Evolutionary conservation across 345 rosid species (phyloP).

Genomic region (Gossypium turneri): DNA sequence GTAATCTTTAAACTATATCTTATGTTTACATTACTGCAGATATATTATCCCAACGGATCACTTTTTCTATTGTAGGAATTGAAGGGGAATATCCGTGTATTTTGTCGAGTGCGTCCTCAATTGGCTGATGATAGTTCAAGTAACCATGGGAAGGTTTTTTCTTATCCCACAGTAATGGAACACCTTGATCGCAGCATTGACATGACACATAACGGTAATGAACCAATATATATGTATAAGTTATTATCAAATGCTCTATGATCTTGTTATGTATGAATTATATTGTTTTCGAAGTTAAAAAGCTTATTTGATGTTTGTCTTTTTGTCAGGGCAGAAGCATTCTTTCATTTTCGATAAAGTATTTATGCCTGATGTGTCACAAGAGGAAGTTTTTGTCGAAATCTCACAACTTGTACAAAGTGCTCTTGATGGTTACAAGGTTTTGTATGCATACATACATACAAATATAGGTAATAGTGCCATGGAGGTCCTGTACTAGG

Average conservation of each 20-base stretch:
- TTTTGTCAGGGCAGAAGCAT: conserved; percentile 69
- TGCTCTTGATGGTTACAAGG: conserved; percentile 99
- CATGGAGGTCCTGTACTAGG: too few species aligned
- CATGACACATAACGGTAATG: conserved; percentile 64
- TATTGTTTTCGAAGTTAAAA: background rate
- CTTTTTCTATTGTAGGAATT: conserved; percentile 58
- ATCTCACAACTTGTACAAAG: conserved; percentile 98
- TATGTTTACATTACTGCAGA: background rate
- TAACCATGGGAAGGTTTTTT: conserved; percentile 47
- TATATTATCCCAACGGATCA: conserved; percentile 13
- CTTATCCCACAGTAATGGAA: conserved; percentile 75
- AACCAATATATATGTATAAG: background rate
- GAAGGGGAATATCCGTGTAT: conserved; percentile 96
- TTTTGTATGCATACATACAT: conserved; percentile 14
- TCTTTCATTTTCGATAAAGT: conserved; percentile 86
- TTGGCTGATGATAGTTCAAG: conserved; percentile 59
- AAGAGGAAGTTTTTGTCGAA: conserved; percentile 90
- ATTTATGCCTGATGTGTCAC: conserved; percentile 61
- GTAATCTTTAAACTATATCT: conserved; percentile 31
- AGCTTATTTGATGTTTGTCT: conserved; percentile 15
- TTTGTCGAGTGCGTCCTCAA: conserved; percentile 95
- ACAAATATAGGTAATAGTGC: background rate
- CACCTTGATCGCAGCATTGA: conserved; percentile 74
- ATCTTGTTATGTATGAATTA: background rate
- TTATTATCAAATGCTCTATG: background rate